Conservation (phyloP, 2,329 filamentous ascomycete species). For the Dactylellina haptotyla region DNA sequence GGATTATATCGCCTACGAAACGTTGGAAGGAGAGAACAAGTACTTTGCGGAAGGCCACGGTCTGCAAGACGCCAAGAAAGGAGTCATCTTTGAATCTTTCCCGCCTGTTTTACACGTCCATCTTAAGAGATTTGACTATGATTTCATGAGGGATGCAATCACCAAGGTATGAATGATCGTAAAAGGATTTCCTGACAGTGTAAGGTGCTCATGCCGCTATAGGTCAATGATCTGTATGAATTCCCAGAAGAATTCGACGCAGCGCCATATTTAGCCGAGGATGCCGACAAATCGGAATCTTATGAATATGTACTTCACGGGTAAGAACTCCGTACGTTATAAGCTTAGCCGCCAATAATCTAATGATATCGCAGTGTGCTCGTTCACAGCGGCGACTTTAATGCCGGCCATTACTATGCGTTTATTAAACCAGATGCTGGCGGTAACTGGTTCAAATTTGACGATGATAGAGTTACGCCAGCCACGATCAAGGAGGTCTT, state of each 20-base stretch:
- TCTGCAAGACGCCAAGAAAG: constrained; percentile 95
- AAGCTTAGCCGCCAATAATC: background rate
- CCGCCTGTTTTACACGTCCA: constrained; percentile 94
- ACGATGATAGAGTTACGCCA: constrained; percentile 96
- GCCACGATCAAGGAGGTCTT: constrained; percentile 90
- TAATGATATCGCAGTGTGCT: constrained; percentile 71
- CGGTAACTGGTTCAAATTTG: constrained; percentile 95
- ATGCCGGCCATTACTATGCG: constrained; percentile 97
- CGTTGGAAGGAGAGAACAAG: constrained; percentile 97
- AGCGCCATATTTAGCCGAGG: constrained; percentile 83
- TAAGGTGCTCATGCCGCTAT: background rate
- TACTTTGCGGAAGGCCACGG: constrained; percentile 93
- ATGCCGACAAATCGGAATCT: constrained; percentile 85
- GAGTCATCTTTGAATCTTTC: constrained; percentile 95
- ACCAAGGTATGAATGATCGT: constrained; percentile 73
- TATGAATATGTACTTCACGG: constrained; percentile 92
- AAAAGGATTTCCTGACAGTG: background rate
- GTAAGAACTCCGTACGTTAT: constrained; percentile 40
- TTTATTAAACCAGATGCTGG: constrained; percentile 94
- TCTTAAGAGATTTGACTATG: constrained; percentile 97
- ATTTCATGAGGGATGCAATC: constrained; percentile 94
- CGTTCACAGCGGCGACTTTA: constrained; percentile 94
- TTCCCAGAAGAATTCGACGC: constrained; percentile 87
- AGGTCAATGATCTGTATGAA: constrained; percentile 88
- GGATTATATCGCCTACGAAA: constrained; percentile 96